Evolutionary conservation across 2,329 filamentous ascomycete species (phyloP), one percentile per base, ranked within the genome.

Genomic region (Claviceps spartinae): DNA sequence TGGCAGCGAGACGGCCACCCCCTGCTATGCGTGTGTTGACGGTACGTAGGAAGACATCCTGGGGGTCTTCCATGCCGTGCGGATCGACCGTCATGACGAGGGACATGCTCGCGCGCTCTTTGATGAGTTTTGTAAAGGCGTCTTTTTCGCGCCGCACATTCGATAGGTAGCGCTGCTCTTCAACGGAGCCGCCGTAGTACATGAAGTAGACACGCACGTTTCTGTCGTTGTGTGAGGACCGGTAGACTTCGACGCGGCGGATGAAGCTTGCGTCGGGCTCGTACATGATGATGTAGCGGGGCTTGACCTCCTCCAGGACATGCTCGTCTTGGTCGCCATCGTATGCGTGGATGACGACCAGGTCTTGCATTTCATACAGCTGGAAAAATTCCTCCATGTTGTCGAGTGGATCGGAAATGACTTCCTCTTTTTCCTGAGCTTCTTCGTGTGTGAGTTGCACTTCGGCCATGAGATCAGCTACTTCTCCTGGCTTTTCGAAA

Each of bases 281-380:
- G 67, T 96, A 98, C 93, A 98, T 97, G 70, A 98, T 86, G 54
- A 98, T 88, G 67, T 96, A 96, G 54, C 87, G 83, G 37, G 93
- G 93, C 62, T 87, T 89, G 53, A 93, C 77, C 68, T 98, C 93
- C 65, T 98, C 91, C 1, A 98, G 77, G n/a, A 97, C 78, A 65
- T 95, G 88, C 64, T 97, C 93, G 65, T 98, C 93, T 72, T 91
- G 85, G 64, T 97, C 93, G 11, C 90, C 90, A 54, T 95, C 89
- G 65, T 95, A 98, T 1, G 93, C 86, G 65, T 97, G 93, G 18
- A 97, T 76, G 42, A 95, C 81, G 13, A 97, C 77, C 20, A 97
- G 73, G 58, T 95, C 87, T 59, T 88, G 79, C 82, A 94, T 93
- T 51, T 95, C 87, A 65, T 91, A 95, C 36, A 97, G 76, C 65